Evolutionary conservation across 1,139 yeast genomes (phyloP).

Genomic region (Groenewaldozyma auringiensis): DNA sequence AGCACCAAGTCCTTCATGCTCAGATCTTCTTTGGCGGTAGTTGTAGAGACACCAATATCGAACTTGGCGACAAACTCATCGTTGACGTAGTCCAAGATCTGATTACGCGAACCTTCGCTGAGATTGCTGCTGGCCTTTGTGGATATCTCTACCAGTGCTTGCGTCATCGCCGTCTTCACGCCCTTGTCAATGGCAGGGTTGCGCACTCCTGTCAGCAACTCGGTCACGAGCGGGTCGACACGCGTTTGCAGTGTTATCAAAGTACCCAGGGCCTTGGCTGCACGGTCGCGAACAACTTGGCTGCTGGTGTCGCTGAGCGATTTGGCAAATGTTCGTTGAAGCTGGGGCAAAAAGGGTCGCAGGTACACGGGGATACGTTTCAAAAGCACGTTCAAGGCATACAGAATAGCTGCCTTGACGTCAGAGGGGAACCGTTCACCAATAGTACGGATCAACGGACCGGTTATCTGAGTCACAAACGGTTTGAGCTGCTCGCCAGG

Average conservation of each 20-base stretch:
- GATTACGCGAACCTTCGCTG: slow-evolving; percentile 62
- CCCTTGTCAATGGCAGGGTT: slow-evolving; percentile 49
- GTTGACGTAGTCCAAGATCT: slow-evolving; percentile 53
- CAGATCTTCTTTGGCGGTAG: slow-evolving; percentile 3
- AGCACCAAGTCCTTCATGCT: slow-evolving; percentile 36
- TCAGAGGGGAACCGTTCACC: slow-evolving; percentile 92
- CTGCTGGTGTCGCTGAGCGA: slow-evolving; percentile 63
- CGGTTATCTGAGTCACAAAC: slow-evolving; percentile 88
- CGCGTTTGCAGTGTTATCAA: slow-evolving; percentile 86
- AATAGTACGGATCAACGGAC: slow-evolving; percentile 95
- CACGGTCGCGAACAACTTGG: slow-evolving; percentile 57
- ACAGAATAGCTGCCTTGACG: slow-evolving; percentile 84
- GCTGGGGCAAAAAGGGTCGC: slow-evolving; percentile 93
- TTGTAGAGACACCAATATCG: no score
- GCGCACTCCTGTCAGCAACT: slow-evolving; percentile 69
- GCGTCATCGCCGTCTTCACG: slow-evolving; percentile 76
- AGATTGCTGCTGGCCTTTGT: slow-evolving; percentile 70
- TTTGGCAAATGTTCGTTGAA: slow-evolving; percentile 94
- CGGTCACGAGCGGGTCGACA: slow-evolving; percentile 86
- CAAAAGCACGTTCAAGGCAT: slow-evolving; percentile 72
- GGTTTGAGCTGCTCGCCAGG: slow-evolving; percentile 77
- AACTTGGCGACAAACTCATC: background rate
- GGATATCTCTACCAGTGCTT: slow-evolving; percentile 79
- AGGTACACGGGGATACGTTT: slow-evolving; percentile 81
- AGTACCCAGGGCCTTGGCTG: slow-evolving; percentile 87